These are phyloP conservation scores for Hondaea fermentalgiana DNA, from an alignment of 108 stramenopile species.

Conservation along the genomic window DNA sequence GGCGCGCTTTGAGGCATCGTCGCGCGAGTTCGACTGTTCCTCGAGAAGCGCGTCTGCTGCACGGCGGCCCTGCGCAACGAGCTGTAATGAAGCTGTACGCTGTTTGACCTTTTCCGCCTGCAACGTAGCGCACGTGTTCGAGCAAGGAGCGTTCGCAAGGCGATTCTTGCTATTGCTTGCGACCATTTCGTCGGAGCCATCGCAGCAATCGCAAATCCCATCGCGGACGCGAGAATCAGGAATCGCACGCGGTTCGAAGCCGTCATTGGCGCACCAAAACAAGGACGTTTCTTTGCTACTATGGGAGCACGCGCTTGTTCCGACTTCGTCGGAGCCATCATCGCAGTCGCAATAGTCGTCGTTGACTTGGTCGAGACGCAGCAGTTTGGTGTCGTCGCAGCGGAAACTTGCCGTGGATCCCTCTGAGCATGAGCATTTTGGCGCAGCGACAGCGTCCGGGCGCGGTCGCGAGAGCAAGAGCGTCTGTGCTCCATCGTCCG, in stretches of 20 bases:
- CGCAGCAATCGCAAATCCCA: conserved; percentile 57
- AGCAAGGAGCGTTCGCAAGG: background rate
- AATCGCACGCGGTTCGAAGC: background rate
- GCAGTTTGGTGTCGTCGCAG: background rate
- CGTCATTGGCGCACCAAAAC: background rate
- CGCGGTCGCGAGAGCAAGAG: background rate
- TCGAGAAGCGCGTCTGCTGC: background rate
- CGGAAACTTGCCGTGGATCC: background rate
- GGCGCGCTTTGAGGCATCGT: too few relatives aligned
- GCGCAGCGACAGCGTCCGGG: background rate
- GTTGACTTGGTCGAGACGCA: background rate
- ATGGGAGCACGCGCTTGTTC: conserved; percentile 29
- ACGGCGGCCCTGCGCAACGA: background rate
- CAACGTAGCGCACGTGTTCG: background rate
- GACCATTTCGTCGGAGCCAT: conserved; percentile 40
- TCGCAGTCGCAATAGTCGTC: conserved; percentile 39
- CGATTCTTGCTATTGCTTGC: too few relatives aligned
- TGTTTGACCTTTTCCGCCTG: background rate
- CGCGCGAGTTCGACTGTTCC: background rate
- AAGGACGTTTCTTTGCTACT: background rate
- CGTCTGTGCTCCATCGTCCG: background rate
- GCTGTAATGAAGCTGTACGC: background rate
- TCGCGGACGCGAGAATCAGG: conserved; percentile 46
- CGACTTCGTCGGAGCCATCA: conserved; percentile 30
- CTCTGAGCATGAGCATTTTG: background rate